A percentile compares a stretch with the other conserved stretches of the same genome.
These are phyloP conservation scores for Blastobotrys capitulatus DNA, from an alignment of 1,139 yeast species.

Conservation along the genomic window DNA sequence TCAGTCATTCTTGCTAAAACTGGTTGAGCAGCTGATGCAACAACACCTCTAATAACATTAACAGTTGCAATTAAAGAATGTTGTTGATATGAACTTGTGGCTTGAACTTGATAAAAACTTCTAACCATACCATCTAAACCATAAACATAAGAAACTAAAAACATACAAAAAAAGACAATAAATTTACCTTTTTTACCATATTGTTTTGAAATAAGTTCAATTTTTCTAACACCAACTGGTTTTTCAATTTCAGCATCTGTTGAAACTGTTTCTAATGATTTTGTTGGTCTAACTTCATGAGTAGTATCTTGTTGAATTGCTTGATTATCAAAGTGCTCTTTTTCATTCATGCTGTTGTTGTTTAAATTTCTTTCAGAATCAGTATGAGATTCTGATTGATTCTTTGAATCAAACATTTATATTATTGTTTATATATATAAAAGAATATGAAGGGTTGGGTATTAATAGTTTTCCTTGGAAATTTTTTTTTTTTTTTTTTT, in stretches of 20 bases:
- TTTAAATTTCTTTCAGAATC: no score
- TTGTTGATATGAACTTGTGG: slow-evolving; percentile 49
- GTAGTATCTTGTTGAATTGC: no score
- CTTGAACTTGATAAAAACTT: slow-evolving; percentile 45
- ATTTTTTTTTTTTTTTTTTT: no score
- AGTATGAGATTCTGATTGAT: no score
- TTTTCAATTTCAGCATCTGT: slow-evolving; percentile 10
- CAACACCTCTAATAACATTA: slow-evolving; percentile 55
- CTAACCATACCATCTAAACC: slow-evolving; percentile 59
- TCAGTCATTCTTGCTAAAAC: slow-evolving; percentile 66
- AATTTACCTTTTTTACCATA: slow-evolving; percentile 33
- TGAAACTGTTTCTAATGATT: background rate
- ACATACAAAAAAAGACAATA: slow-evolving; percentile 46
- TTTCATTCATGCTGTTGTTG: no score
- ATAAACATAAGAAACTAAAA: slow-evolving; percentile 58
- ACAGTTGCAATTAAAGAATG: slow-evolving; percentile 65
- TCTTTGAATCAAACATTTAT: no score
- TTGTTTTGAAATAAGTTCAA: slow-evolving; percentile 34
- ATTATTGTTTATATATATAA: no score
- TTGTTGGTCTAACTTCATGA: background rate
- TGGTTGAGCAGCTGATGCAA: slow-evolving; percentile 70
- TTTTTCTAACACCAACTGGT: slow-evolving; percentile 32
- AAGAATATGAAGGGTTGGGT: no score
- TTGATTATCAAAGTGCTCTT: no score
- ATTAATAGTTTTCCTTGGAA: no score